Percentiles rank a stretch among this genome's conserved stretches.
Conservation (phyloP, 83 land plant species). For the Larix sibirica region DNA sequence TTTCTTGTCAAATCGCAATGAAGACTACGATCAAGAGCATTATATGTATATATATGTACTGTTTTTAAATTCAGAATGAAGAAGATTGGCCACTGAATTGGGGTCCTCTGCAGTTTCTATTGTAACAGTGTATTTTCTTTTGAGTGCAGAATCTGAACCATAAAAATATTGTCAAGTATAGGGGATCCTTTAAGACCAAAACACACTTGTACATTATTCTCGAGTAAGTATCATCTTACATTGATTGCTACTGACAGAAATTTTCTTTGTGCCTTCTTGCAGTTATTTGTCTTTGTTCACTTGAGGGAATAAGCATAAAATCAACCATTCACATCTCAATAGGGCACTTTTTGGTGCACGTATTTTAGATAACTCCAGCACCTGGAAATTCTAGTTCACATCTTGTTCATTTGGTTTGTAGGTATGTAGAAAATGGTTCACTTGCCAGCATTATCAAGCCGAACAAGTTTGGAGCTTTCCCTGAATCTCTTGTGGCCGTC, state of each 20-base stretch:
- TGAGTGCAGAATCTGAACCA: slow-evolving; percentile 87
- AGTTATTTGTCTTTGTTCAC: neutral
- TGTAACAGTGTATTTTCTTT: neutral
- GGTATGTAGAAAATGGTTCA: slow-evolving; percentile 99
- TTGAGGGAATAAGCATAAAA: neutral
- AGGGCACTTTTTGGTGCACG: neutral
- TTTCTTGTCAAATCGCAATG: neutral
- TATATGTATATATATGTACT: neutral
- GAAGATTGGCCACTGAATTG: neutral
- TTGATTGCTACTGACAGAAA: neutral
- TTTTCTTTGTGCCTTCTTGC: neutral
- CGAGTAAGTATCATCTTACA: slow-evolving; percentile 68
- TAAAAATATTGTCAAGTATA: slow-evolving; percentile 96
- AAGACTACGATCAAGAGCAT: too few species aligned
- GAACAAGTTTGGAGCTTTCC: slow-evolving; percentile 97
- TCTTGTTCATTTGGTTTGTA: slow-evolving; percentile 16
- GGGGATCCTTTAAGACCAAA: slow-evolving; percentile 92
- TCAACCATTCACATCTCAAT: neutral
- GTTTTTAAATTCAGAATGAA: neutral
- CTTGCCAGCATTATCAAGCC: slow-evolving; percentile 98
- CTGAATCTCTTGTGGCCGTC: slow-evolving; percentile 89
- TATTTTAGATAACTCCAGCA: neutral
- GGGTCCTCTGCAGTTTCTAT: neutral
- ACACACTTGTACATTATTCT: slow-evolving; percentile 93
- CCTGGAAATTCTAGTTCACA: neutral